Conservation (phyloP, 768 basidiomycete species). For the Rhizopogon roseolus region DNA sequence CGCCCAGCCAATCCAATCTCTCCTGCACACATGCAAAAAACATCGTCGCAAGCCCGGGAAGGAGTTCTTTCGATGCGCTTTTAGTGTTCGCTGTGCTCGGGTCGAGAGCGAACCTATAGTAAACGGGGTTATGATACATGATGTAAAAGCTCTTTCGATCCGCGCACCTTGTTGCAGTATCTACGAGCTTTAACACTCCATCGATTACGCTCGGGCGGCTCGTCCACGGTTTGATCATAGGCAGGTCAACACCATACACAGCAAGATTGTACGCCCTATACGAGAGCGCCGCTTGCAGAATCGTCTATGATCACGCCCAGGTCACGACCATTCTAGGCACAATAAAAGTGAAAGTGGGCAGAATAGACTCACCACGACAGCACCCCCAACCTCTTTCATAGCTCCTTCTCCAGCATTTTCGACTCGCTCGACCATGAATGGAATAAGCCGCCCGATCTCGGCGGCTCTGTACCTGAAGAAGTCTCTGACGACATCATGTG, state of each 20-base stretch:
- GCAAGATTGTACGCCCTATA: conserved; percentile 68
- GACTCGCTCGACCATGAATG: conserved; percentile 43
- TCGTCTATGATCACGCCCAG: conserved; percentile 40
- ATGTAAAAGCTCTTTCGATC: neutral
- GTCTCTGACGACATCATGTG: conserved; percentile 72
- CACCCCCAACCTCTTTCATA: conserved; percentile 38
- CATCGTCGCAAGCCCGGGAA: conserved; percentile 59
- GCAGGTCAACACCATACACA: conserved; percentile 74
- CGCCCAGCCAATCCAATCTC: conserved; percentile 62
- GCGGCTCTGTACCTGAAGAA: conserved; percentile 75
- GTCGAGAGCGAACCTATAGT: neutral
- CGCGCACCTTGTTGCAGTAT: conserved; percentile 39
- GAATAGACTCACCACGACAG: conserved; percentile 51
- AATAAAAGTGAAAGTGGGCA: neutral
- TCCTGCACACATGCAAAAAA: conserved; percentile 68
- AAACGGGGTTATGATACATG: neutral
- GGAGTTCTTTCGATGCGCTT: conserved; percentile 30
- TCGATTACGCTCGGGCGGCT: conserved; percentile 67
- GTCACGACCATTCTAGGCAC: neutral
- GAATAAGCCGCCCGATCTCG: conserved; percentile 65
- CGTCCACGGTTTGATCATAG: conserved; percentile 80
- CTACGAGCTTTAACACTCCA: conserved; percentile 66
- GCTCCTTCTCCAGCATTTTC: conserved; percentile 15
- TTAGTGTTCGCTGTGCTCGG: neutral
- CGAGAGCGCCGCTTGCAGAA: conserved; percentile 66